phyloP scores from a whole-genome alignment of 768 basidiomycete species.

The Tricholoma flavovirens region DNA sequence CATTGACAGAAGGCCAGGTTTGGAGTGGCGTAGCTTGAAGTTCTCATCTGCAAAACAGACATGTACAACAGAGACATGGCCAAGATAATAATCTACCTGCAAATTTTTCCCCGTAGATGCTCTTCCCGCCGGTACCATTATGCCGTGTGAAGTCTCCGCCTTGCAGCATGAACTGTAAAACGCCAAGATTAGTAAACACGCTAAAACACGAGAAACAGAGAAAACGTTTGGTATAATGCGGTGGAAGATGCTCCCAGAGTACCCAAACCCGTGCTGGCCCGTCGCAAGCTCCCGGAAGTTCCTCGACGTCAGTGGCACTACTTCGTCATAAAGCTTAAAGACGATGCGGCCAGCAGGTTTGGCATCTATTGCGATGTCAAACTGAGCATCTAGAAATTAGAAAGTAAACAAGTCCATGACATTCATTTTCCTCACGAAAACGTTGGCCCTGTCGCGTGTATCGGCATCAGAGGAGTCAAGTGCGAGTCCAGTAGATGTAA shows the following conservation, averaged over 20 bases:
- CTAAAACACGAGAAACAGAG: neutral
- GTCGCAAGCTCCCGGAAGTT: constrained; percentile 83
- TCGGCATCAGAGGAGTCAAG: constrained; percentile 5
- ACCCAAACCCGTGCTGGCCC: constrained; percentile 65
- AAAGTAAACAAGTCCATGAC: neutral
- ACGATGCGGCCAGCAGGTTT: constrained; percentile 63
- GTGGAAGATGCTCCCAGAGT: constrained; percentile 65
- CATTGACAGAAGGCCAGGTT: constrained; percentile 71
- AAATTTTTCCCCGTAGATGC: constrained; percentile 82
- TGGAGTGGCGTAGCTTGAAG: constrained; percentile 57
- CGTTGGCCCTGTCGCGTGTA: constrained; percentile 27
- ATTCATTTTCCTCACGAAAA: constrained; percentile 26
- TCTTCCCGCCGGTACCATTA: constrained; percentile 79
- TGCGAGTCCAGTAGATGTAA: neutral
- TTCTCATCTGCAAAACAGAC: constrained; percentile 50
- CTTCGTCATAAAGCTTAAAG: constrained; percentile 79
- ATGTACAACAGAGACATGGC: neutral
- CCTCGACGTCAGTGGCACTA: constrained; percentile 72
- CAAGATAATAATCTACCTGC: constrained; percentile 37
- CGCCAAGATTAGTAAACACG: neutral
- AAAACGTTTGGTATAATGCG: constrained; percentile 60
- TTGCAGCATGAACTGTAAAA: constrained; percentile 69
- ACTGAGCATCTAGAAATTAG: constrained; percentile 31
- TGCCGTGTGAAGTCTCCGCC: constrained; percentile 79
- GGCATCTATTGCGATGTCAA: constrained; percentile 57